Evolutionary conservation across 2,329 filamentous ascomycete species (phyloP), one percentile per base, ranked within the genome.

Genomic region (Blastomyces silverae): DNA sequence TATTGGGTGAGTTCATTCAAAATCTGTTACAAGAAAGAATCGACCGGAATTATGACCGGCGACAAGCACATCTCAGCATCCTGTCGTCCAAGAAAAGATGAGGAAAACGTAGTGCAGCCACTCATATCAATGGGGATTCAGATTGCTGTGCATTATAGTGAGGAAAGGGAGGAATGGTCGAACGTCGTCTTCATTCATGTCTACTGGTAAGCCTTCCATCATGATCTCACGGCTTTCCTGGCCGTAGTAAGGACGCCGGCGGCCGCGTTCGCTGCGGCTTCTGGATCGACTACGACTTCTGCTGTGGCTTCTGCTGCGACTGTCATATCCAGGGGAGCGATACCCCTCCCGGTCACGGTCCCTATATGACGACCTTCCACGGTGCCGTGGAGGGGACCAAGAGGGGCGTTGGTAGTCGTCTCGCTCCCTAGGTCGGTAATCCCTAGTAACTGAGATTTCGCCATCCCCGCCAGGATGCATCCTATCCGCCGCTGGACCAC

Each of bases 101-200:
- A 63, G 64, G 61, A 60, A 44, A 62, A 66, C 65, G 64, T 44
- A 69, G 68, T 65, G 67, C 67, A 67, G 65, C 65, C 66, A 63
- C 65, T 53, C 46, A 63, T 61, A 57, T 62, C 64, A 63, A 61
- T 37, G 44, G 50, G 44, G 56, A 46, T 63, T 62, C 34, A 59
- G 52, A 13, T 61, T 61, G 53, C 39, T 60, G 55, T 64, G 42
- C 64, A 64, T 64, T 62, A 55, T 48, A 62, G 65, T 67, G 60
- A 60, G 61, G 64, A 65, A 66, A 66, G 69, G 69, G 70, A 71
- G 72, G 75, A 74, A 69, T 71, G 70, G 69, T 75, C 80, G 75
- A 79, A 82, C 80, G 76, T 82, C 79, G 71, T 81, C 78, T 77
- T 82, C 80, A 68, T 73, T 74, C 77, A 82, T 80, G 65, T 82